phyloP scores from a whole-genome alignment of 805 yeast species.

The Pichia nanzhaoensis region DNA sequence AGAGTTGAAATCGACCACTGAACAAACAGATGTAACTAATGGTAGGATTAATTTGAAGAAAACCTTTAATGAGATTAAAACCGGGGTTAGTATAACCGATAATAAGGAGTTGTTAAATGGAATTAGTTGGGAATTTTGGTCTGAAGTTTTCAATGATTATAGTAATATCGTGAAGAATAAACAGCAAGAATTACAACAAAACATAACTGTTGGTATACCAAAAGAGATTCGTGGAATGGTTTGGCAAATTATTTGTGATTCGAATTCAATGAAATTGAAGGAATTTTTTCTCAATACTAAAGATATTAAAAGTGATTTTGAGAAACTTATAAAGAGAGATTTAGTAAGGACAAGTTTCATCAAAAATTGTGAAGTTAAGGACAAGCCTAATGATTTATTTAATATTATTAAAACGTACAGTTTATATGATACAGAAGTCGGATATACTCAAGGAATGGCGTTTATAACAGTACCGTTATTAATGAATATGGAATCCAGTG shows the following conservation, averaged over 20 bases:
- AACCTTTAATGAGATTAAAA: conserved; percentile 41
- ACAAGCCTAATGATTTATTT: conserved; percentile 57
- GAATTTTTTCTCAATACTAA: conserved; percentile 48
- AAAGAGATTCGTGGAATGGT: conserved; percentile 77
- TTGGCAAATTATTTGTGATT: conserved; percentile 84
- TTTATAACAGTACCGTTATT: conserved; percentile 82
- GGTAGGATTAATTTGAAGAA: conserved; percentile 41
- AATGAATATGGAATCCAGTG: conserved; percentile 74
- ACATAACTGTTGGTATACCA: conserved; percentile 77
- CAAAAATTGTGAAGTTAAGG: conserved; percentile 44
- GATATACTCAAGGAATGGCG: conserved; percentile 98
- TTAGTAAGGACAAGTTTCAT: conserved; percentile 80
- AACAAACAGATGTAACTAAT: conserved; percentile 44
- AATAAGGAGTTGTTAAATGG: conserved; percentile 29
- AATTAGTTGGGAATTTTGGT: conserved; percentile 86
- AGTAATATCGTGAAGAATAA: conserved; percentile 55
- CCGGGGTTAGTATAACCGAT: conserved; percentile 37
- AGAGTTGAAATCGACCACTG: conserved; percentile 41
- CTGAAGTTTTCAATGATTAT: conserved; percentile 71
- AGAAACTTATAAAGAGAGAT: conserved; percentile 73
- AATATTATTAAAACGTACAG: conserved; percentile 80
- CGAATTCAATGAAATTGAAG: conserved; percentile 59
- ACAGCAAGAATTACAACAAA: conserved; percentile 51
- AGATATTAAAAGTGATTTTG: conserved; percentile 53
- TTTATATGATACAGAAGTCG: conserved; percentile 84